A percentile compares a stretch with the other conserved stretches of the same genome.
Evolutionary conservation across 257 asterid species (phyloP).

Genomic region (Solanum chaucha): DNA sequence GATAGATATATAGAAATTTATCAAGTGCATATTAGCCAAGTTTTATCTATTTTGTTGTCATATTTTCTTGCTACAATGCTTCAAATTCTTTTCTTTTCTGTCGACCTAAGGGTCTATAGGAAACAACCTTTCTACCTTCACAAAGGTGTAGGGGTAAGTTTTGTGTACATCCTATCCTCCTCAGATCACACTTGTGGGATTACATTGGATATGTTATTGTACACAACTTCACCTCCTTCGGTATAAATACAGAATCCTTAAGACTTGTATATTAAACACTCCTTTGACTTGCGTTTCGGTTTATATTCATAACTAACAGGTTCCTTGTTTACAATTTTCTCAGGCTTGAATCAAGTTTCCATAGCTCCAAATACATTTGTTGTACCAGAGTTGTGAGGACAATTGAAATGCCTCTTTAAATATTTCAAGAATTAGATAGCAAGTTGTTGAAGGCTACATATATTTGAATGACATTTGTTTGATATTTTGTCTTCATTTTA

Average conservation of each 20-base stretch:
- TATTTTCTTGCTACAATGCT: neutral
- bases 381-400: conserved; percentile 1
- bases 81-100: neutral
- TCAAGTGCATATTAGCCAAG: neutral
- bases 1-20: neutral
- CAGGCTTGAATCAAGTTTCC: conserved; percentile 2
- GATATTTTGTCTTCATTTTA: neutral
- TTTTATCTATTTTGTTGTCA: neutral
- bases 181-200: neutral
- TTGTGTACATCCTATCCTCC: neutral
- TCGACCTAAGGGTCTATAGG: neutral
- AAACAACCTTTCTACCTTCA: neutral
- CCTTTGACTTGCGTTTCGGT: neutral
- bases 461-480: neutral
- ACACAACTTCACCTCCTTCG: neutral
- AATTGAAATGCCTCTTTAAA: neutral
- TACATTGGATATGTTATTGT: neutral
- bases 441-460: neutral
- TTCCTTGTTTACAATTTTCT: neutral
- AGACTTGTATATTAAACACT: neutral
- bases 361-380: neutral
- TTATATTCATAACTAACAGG: neutral
- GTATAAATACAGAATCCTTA: neutral
- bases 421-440: neutral
- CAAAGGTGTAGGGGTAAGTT: neutral